These are phyloP conservation scores for Corymbia calophylla DNA, from an alignment of 441 rosid species.

Conservation along the genomic window DNA sequence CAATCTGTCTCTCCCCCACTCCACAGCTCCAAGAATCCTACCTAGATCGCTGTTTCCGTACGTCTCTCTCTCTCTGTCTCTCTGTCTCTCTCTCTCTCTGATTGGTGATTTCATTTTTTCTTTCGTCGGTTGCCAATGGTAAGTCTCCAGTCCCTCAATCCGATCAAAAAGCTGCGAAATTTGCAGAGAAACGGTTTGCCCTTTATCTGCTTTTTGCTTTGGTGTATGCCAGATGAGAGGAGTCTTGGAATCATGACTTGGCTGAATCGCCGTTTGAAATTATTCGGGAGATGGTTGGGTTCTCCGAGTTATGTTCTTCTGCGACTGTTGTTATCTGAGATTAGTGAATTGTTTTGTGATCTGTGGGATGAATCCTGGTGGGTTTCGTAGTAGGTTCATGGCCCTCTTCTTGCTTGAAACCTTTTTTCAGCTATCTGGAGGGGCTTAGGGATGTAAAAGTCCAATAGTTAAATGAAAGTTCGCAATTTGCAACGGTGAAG, in stretches of 20 bases:
- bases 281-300: background rate
- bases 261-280: background rate
- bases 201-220: background rate
- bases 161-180: background rate
- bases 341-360: background rate
- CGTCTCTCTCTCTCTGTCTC: constrained; percentile 7
- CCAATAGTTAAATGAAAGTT: background rate
- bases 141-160: background rate
- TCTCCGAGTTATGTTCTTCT: background rate
- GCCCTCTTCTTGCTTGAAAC: background rate
- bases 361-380: background rate
- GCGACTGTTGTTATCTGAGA: background rate
- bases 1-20: constrained; percentile 52
- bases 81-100: background rate
- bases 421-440: background rate
- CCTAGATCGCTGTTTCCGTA: constrained; percentile 83
- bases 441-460: background rate
- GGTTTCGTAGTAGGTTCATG: background rate
- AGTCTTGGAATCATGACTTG: background rate
- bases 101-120: background rate
- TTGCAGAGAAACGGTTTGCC: background rate
- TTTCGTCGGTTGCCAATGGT: background rate
- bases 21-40: constrained; percentile 41
- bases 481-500: background rate
- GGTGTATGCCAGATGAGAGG: background rate